Base-by-base conservation (phyloP, 495 filamentous ascomycete genomes). In the Xylaria nigripes region DNA sequence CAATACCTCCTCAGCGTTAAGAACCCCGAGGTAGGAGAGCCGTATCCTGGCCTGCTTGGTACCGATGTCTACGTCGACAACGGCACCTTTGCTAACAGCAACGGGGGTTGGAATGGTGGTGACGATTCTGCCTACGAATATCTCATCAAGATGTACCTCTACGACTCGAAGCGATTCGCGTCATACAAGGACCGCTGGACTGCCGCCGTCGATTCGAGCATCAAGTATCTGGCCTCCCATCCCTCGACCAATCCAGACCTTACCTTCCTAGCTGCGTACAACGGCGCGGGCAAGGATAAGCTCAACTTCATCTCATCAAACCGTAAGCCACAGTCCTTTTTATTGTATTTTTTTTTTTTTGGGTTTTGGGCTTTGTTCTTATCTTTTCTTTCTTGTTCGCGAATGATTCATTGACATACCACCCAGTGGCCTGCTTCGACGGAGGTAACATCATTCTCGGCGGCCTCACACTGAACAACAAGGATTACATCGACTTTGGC, bases 71-170 rank as follows among this genome's bases (percentile, higher is more conserved):
- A 82, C 55, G 74, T 89, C 54, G 59, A 57, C 0, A 81, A 74
- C 4, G 90, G 89, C n/a, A 18, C 73, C 6, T 93, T 94, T 58
- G 51, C 73, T 2, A 81, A 93, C 55, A 74, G 77, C 16, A 55
- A 52, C 9, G 89, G 91, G 41, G 84, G 86, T 21, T 96, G 90
- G 90, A 79, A 82, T 55, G 89, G 86, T 45, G 86, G 87, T 9
- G 80, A 78, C 42, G 90, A 96, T 68, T 86, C 81, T 22, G 93
- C 84, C 72, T 95, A 95, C 68, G 90, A 96, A 71, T 96, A 96
- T 59, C 78, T 95, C 22, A 85, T 96, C 66, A 96, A 96, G 76
- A 92, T 93, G 87, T 94, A 84, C 60, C 69, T 94, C 56, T 95
- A 95, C 64, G 85, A 90, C 63, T 76, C 84, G 10, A 50, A 68